phyloP scores from a whole-genome alignment of 78 protist genomes.

The Capsaspora owczarzaki region DNA sequence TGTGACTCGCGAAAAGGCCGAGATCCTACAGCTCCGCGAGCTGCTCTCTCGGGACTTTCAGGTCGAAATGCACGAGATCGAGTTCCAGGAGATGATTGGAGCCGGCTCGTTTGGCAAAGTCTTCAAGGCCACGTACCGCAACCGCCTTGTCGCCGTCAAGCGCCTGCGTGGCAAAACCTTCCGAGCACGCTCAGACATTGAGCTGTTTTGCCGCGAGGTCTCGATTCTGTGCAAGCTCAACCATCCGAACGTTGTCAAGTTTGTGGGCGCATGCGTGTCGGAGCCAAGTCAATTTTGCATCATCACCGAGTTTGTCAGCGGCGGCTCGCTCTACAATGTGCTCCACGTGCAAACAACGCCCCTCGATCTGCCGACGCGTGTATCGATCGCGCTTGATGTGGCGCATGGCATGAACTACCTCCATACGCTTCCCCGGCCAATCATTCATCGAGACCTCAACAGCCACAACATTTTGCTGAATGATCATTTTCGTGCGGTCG shows the following conservation, averaged over 20 bases:
- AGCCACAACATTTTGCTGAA: conserved; percentile 20
- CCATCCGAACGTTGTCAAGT: neutral
- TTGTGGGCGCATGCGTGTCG: neutral
- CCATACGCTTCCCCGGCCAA: neutral
- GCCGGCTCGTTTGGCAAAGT: neutral
- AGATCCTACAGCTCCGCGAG: neutral
- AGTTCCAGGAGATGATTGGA: neutral
- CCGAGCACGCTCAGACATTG: neutral
- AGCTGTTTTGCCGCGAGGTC: neutral
- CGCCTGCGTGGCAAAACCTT: neutral
- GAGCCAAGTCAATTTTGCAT: neutral
- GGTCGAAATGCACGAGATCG: neutral
- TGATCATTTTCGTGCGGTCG: neutral
- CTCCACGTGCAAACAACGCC: neutral
- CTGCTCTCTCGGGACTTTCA: neutral
- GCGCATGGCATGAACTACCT: conserved; percentile 7
- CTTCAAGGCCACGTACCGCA: neutral
- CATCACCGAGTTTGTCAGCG: conserved; percentile 1
- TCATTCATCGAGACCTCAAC: conserved; percentile 38
- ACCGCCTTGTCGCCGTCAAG: neutral
- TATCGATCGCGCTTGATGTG: neutral
- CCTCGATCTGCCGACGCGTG: neutral
- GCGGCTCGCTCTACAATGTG: neutral
- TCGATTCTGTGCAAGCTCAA: neutral
- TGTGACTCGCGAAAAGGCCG: neutral